Evolutionary conservation across 2,329 filamentous ascomycete species (phyloP).

Genomic region (Scopulariopsis brevicaulis): DNA sequence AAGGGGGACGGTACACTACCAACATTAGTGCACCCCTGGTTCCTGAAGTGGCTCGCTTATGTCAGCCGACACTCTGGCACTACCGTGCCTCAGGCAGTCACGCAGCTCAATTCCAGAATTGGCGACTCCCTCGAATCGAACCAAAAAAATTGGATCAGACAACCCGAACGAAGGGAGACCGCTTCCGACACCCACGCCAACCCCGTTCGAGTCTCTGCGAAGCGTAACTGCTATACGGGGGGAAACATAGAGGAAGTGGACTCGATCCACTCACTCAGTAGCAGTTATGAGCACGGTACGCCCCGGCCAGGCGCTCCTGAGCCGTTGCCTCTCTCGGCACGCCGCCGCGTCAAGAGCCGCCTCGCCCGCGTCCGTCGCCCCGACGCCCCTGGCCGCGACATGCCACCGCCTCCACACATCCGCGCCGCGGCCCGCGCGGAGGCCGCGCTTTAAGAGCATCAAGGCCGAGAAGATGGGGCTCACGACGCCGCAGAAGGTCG

Average conservation of each 20-base stretch:
- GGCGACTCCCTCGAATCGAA: neutral
- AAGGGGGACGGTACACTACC: neutral
- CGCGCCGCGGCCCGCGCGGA: slow-evolving; percentile 29
- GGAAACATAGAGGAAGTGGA: neutral
- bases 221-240: neutral
- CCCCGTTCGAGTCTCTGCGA: neutral
- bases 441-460: slow-evolving; percentile 41
- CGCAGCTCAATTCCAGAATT: slow-evolving; percentile 2
- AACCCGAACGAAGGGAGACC: neutral
- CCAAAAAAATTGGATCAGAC: slow-evolving; percentile 5
- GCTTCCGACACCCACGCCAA: neutral
- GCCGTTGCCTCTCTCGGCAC: slow-evolving; percentile 13
- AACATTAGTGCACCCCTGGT: neutral
- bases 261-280: neutral
- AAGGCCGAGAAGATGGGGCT: slow-evolving; percentile 40
- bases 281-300: slow-evolving; percentile 43
- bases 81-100: neutral
- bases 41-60: neutral
- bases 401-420: slow-evolving; percentile 39
- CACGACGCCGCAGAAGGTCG: slow-evolving; percentile 27
- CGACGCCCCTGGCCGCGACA: slow-evolving; percentile 8
- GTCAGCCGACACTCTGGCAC: neutral
- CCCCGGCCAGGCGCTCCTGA: slow-evolving; percentile 16
- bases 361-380: slow-evolving; percentile 21
- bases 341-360: slow-evolving; percentile 31